Base-by-base conservation (phyloP, 768 basidiomycete species). In the Piloderma croceum region DNA sequence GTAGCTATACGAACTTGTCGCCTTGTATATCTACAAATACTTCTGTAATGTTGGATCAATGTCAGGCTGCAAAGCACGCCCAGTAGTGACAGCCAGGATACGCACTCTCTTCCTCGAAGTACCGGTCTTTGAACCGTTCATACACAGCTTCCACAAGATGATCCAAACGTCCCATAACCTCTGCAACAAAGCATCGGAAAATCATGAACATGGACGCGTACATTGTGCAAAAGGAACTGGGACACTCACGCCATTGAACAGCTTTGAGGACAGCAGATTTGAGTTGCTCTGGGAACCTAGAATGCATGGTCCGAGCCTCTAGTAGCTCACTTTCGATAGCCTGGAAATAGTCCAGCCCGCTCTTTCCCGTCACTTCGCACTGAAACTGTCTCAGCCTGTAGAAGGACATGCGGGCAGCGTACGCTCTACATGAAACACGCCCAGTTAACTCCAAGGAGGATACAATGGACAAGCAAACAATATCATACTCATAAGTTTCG, bases 321-420 rank as follows among this genome's bases (percentile, higher is more conserved):
- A 82, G 80, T 44, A 76, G 79, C 63, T 99, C 96, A 43, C 89
- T 92, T 52, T 90, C 82, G 33, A 93, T 71, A 18, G 96, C 96
- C 56, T 90, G 81, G 62, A 93, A 96, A 66, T 91, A 99, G 69
- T 90, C 86, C 39, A 98, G 74, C 40, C 83, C 82, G 50, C 88
- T 85, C 69, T 91, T 94, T 63, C 93, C 91, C 24, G 90, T 91
- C 54, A 93, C 90, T 68, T 97, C 94, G 60, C 94, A 98, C 58
- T 94, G 90, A 65, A 97, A 98, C 56, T 92, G 84, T 57, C 90
- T 91, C 44, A 89, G 76, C 40, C 81, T 77, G 69, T 96, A 96
- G 71, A 96, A 98, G 45, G 88, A 84, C 77, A 94, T 87, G 53
- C 94, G 84, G 24, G 88, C 79, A 33, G 86, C 79, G 69, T 94